phyloP scores from a whole-genome alignment of 257 asterid species.

The Linaria vulgaris region DNA sequence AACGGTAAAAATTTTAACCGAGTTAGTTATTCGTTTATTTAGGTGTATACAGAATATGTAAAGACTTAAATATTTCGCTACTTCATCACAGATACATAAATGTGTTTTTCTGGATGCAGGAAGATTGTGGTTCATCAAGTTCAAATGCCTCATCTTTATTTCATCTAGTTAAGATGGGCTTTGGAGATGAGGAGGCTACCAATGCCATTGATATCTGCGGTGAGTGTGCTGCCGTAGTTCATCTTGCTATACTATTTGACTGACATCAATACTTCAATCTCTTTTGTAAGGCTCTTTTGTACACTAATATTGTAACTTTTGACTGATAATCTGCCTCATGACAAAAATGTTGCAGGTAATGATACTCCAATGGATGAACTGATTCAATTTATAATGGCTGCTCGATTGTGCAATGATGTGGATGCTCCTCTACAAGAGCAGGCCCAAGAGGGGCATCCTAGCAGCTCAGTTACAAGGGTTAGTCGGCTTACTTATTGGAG shows the following conservation, averaged over 20 bases:
- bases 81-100: too few relatives aligned
- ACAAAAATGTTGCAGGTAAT: neutral
- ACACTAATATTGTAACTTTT: neutral
- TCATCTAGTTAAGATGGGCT: constrained; percentile 46
- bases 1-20: too few relatives aligned
- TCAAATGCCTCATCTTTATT: neutral
- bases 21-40: too few relatives aligned
- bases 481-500: neutral
- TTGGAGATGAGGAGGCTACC: constrained; percentile 37
- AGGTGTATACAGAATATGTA: too few relatives aligned
- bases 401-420: neutral
- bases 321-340: neutral
- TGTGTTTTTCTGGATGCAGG: neutral
- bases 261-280: neutral
- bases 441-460: too few relatives aligned
- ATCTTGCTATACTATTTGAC: neutral
- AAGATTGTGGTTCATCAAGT: neutral
- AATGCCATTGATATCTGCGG: constrained; percentile 58
- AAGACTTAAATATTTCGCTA: too few relatives aligned
- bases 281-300: neutral
- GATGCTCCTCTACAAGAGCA: neutral
- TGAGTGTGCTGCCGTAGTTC: constrained; percentile 7
- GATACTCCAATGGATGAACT: neutral
- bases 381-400: neutral
- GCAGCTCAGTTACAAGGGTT: neutral